A percentile compares a stretch with the other conserved stretches of the same genome.
phyloP scores from a whole-genome alignment of 2,329 filamentous ascomycete species.

The Aspergillus sp. region DNA sequence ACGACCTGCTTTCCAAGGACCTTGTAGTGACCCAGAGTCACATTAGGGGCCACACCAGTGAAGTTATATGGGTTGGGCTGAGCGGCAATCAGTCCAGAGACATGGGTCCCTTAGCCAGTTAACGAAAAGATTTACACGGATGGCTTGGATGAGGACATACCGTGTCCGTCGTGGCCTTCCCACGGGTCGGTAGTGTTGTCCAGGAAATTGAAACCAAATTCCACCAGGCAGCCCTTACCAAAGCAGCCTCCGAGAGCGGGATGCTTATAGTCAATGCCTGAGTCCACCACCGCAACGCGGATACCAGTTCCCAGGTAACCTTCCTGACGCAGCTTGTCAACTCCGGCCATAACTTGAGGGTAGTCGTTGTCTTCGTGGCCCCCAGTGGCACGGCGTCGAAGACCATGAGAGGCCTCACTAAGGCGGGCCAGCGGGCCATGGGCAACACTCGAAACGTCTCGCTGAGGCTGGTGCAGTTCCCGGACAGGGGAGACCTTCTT shows the following conservation, averaged over 20 bases:
- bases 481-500: too few relatives aligned
- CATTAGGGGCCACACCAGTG: slow-evolving; percentile 54
- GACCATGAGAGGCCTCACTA: too few relatives aligned
- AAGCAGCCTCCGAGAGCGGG: slow-evolving; percentile 62
- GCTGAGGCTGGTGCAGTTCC: too few relatives aligned
- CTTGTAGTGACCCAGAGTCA: slow-evolving; percentile 53
- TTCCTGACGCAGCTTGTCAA: slow-evolving; percentile 15
- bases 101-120: slow-evolving; percentile 57
- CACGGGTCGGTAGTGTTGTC: slow-evolving; percentile 21
- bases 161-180: slow-evolving; percentile 5
- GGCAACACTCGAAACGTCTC: too few relatives aligned
- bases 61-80: slow-evolving; percentile 51
- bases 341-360: slow-evolving; percentile 14
- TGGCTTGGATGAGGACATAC: neutral
- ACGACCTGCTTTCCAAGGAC: slow-evolving; percentile 53
- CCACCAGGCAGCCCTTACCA: slow-evolving; percentile 55
- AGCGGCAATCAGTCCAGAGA: slow-evolving; percentile 59
- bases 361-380: slow-evolving; percentile 5
- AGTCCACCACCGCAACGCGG: slow-evolving; percentile 15
- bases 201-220: slow-evolving; percentile 54
- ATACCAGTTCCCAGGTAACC: slow-evolving; percentile 12
- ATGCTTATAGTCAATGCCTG: slow-evolving; percentile 56
- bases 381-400: slow-evolving; percentile 2
- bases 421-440: too few relatives aligned
- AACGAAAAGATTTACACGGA: too few relatives aligned